phyloP scores from a whole-genome alignment of 768 basidiomycete species.

The Trametes elegans region DNA sequence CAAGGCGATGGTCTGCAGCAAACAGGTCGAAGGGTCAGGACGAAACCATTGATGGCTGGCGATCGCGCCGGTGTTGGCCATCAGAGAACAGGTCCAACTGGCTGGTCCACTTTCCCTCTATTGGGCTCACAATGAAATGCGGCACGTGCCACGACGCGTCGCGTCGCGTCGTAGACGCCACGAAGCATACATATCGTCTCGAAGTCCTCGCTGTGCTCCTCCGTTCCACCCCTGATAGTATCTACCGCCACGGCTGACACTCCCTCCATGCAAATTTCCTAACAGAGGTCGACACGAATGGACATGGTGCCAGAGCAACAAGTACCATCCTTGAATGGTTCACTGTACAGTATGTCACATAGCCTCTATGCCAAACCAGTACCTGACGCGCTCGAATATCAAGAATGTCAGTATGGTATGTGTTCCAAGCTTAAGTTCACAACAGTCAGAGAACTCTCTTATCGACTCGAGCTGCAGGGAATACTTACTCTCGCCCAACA shows the following conservation, averaged over 20 bases:
- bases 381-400: slow-evolving; percentile 33
- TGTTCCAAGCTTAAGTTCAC: slow-evolving; percentile 31
- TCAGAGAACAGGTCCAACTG: not conserved
- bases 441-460: no score
- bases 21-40: no score
- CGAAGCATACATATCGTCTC: no score
- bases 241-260: no score
- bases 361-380: slow-evolving; percentile 32
- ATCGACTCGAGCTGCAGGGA: not conserved
- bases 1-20: not conserved
- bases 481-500: slow-evolving; percentile 37
- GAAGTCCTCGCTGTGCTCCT: no score
- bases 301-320: not conserved
- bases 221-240: no score
- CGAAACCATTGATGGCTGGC: no score
- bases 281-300: no score
- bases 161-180: not conserved
- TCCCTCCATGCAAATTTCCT: no score
- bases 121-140: slow-evolving; percentile 5
- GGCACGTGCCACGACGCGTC: slow-evolving; percentile 6
- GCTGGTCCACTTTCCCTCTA: slow-evolving; percentile 7
- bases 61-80: no score
- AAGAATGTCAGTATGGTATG: slow-evolving; percentile 37
- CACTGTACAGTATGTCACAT: slow-evolving; percentile 23
- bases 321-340: not conserved